Percentiles rank a stretch among this genome's conserved stretches.
These are phyloP conservation scores for Pontederia paniculata DNA, from an alignment of 176 grass and related monocot species.

Conservation along the genomic window DNA sequence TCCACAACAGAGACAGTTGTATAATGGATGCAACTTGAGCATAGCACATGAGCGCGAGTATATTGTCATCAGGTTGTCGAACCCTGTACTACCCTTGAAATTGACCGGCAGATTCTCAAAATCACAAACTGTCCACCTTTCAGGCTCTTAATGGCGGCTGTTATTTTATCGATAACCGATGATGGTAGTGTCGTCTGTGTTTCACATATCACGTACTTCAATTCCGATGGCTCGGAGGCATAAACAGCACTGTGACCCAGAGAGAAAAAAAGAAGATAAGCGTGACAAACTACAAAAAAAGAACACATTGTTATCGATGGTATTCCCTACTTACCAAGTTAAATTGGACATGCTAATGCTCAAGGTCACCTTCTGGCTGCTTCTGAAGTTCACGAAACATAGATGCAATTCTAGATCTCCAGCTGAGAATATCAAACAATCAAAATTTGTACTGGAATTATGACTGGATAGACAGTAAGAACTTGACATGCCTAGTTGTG, in stretches of 20 bases:
- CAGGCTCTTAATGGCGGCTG: constrained; percentile 35
- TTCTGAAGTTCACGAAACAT: constrained; percentile 57
- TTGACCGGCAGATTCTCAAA: constrained; percentile 45
- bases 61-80: constrained; percentile 20
- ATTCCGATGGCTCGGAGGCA: constrained; percentile 57
- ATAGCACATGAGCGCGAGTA: too few relatives aligned
- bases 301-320: background rate
- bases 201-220: constrained; percentile 38
- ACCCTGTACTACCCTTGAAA: constrained; percentile 29
- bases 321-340: constrained; percentile 39
- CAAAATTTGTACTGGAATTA: too few relatives aligned
- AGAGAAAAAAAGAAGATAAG: background rate
- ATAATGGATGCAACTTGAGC: too few relatives aligned
- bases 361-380: constrained; percentile 37
- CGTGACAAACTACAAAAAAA: background rate
- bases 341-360: constrained; percentile 57
- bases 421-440: constrained; percentile 26
- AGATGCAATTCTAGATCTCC: constrained; percentile 45
- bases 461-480: too few relatives aligned
- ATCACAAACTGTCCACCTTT: constrained; percentile 35
- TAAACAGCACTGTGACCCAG: constrained; percentile 43
- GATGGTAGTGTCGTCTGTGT: constrained; percentile 42
- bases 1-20: too few relatives aligned
- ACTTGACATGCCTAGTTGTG: too few relatives aligned
- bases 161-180: constrained; percentile 15